Conservation (phyloP, 148 eudicot genomes). For the Bassia scoparia region DNA sequence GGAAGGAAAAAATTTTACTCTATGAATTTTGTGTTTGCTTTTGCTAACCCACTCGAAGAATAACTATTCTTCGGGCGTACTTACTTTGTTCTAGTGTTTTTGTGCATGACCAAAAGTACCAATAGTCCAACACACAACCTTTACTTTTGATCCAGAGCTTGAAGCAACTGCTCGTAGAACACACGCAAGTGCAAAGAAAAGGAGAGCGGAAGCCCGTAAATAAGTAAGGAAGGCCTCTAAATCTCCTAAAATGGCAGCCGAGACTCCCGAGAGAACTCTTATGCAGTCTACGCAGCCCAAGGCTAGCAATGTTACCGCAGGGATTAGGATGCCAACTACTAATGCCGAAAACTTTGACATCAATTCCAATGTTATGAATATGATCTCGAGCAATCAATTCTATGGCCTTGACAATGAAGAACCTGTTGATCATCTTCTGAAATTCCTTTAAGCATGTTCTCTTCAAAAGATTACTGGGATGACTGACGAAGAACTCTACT, state of each 20-base stretch:
- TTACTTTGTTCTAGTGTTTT: not conserved
- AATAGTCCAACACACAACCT: not conserved
- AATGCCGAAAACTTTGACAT: not conserved
- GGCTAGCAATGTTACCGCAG: not conserved
- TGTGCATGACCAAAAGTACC: not conserved
- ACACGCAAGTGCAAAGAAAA: not conserved
- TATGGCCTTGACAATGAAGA: not conserved
- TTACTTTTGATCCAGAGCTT: not conserved
- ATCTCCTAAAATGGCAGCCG: not conserved
- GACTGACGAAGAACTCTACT: not conserved
- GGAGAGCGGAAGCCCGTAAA: not conserved
- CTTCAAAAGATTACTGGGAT: not conserved
- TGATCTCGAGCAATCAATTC: not conserved
- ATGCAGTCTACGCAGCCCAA: not conserved
- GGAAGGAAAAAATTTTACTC: too few species aligned
- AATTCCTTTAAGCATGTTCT: not conserved
- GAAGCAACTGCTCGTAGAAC: too few species aligned
- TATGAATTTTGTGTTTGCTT: too few species aligned
- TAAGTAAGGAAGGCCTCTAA: not conserved
- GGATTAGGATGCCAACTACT: not conserved
- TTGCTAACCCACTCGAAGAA: too few species aligned
- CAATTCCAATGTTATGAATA: not conserved
- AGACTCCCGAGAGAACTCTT: too few species aligned
- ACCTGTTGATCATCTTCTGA: not conserved
- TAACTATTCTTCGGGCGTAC: too few species aligned